Base-by-base conservation (phyloP, 495 filamentous ascomycete genomes). In the Tuber melanosporum region DNA sequence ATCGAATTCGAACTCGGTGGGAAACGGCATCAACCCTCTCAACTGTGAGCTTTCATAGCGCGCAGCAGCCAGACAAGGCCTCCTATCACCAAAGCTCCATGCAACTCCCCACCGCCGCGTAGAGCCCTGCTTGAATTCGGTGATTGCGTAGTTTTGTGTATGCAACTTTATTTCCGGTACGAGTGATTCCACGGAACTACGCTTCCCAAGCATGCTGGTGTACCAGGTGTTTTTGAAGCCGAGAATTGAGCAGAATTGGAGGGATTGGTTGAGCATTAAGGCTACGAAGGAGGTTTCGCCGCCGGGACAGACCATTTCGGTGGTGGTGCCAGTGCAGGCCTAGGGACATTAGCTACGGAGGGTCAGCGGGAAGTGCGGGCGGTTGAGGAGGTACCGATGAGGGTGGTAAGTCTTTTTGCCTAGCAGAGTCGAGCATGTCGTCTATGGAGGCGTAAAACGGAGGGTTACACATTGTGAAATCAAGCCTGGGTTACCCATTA, bases 401-500 rank as follows among this genome's bases (percentile, higher is more conserved):
- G 0, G 95, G 93, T 1, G 90, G 89, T 4, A 88, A 86, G 12
- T 86, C 80, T 82, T 98, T 98, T 44, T 87, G 84, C 39, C 85
- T 79, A 0, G 93, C 91, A 0, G 91, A 90, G 15, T 86, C 85
- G 1, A 88, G 76, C 84, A 97, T 89, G 49, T 96, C 92, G 19
- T 87, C 84, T 26, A 87, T 86, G 5, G 93, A 94, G 36, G 87
- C 80, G 85, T 97, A 98, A 85, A 99, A 99, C 0, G 95, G 95
- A 1, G 95, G 95, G 80, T 99, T 99, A 84, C 91, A 94, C 90
- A 98, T 97, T 71, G 89, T 91, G 82, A 98, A 98, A 83, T 97
- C 92, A 49, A 97, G 87, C 7, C 89, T 91, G 73, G 4, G 12
- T 66, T 66, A 36, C 17, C 57, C 14, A 1, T 36, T 66, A 36